A percentile compares a stretch with the other conserved stretches of the same genome.
phyloP scores from a whole-genome alignment of 176 grass and related monocot genomes.

The Alopecurus myosuroides region DNA sequence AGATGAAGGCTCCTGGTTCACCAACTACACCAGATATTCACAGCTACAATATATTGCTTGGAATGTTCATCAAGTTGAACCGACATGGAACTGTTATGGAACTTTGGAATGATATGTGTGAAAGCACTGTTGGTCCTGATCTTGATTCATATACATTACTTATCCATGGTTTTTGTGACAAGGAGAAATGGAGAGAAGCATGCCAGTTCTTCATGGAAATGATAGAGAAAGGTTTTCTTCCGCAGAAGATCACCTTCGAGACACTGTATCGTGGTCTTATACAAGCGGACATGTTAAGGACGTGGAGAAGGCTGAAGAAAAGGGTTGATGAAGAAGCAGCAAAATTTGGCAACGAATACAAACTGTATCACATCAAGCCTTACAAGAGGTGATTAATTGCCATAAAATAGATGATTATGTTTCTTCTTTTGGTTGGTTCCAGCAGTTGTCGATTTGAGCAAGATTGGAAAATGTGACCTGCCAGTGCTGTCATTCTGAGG shows the following conservation, averaged over 20 bases:
- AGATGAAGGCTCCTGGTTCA: constrained; percentile 65
- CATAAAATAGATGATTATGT: not conserved
- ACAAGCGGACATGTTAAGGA: constrained; percentile 84
- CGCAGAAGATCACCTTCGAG: constrained; percentile 82
- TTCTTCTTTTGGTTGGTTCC: not conserved
- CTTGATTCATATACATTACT: constrained; percentile 89
- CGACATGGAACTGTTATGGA: constrained; percentile 38
- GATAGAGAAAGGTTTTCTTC: constrained; percentile 98
- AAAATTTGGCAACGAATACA: constrained; percentile 84
- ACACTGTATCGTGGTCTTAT: constrained; percentile 82
- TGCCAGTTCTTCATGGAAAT: constrained; percentile 99
- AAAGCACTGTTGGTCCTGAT: constrained; percentile 72
- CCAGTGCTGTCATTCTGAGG: not conserved
- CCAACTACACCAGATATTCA: constrained; percentile 60
- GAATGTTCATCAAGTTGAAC: constrained; percentile 80
- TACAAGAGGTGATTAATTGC: constrained; percentile 69
- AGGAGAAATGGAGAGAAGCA: constrained; percentile 78
- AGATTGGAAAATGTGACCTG: not conserved
- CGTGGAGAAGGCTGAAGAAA: constrained; percentile 89
- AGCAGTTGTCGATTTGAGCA: not conserved
- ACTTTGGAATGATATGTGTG: constrained; percentile 80
- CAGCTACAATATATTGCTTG: constrained; percentile 81
- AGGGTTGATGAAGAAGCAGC: constrained; percentile 84
- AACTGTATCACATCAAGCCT: constrained; percentile 69
- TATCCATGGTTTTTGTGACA: constrained; percentile 70